Percentiles rank a stretch among this genome's conserved stretches.
Conservation (phyloP, 805 yeast genomes). For the Metschnikowia continentalis region DNA sequence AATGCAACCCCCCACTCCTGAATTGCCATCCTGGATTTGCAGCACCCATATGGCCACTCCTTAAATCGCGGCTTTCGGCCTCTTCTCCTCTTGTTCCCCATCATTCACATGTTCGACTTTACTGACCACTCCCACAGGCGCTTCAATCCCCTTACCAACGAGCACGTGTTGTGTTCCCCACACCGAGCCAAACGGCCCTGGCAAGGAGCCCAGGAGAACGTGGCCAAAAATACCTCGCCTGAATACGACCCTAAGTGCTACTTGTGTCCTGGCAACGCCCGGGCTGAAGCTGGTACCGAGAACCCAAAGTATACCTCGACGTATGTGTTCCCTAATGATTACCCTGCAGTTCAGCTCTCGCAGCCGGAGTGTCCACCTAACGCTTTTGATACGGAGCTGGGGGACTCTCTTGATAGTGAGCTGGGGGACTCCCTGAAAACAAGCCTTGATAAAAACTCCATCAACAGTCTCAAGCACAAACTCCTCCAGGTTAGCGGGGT, state of each 20-base stretch:
- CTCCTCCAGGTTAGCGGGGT: constrained; percentile 56
- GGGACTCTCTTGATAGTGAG: no score
- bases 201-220: constrained; percentile 68
- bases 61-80: not conserved
- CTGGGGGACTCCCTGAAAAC: no score
- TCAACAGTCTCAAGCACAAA: constrained; percentile 29
- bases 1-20: not conserved
- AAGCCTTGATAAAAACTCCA: constrained; percentile 5
- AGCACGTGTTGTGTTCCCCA: constrained; percentile 72
- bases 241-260: constrained; percentile 62
- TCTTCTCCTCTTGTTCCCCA: not conserved
- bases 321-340: constrained; percentile 63
- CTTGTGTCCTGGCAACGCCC: constrained; percentile 65
- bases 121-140: constrained; percentile 64
- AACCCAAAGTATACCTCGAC: constrained; percentile 59
- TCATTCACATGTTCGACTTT: constrained; percentile 37
- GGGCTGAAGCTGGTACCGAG: constrained; percentile 52
- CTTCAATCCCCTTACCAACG: constrained; percentile 61
- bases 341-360: constrained; percentile 59
- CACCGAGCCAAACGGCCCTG: constrained; percentile 77
- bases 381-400: constrained; percentile 11
- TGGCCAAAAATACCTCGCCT: constrained; percentile 41
- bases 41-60: not conserved
- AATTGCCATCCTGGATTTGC: no score
- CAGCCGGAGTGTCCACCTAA: constrained; percentile 10